Base-by-base conservation (phyloP, 257 asterid genomes). In the Knoxia roxburghii region DNA sequence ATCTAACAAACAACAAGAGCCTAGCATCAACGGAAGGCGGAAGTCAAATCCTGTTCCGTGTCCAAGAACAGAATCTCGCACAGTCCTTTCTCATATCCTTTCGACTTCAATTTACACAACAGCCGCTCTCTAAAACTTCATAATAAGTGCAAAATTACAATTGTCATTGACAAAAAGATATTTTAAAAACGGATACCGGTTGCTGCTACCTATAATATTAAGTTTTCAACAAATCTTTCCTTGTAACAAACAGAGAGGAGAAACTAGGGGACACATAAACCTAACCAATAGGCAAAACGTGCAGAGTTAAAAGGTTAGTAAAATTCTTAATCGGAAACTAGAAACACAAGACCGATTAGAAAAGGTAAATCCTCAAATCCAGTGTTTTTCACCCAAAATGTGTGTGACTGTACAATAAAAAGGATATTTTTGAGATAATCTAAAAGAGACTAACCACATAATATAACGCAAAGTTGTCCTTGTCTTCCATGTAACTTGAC, bases 401-500 rank as follows among this genome's bases (percentile, higher is more conserved):
- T n/a, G n/a, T n/a, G n/a, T n/a, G 33, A 23, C 5, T 43, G 10
- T 12, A 18, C 32, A 20, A 52, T 26, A 15, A 5, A 23, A 54
- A 21, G 12, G 32, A 45, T 33, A 18, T 17, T 27, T 1, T 4
- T 14, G 12, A 37, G 27, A 66, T 20, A 51, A 57, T 15, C 10
- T 13, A 26, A 41, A 40, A 50, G 50, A 72, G 46, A 64, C 98
- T 85, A 74, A 89, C 98, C 89, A 91, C 95, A 69, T 78, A 85
- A 78, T 89, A 91, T 40, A 82, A 69, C 3, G 94, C 84, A 67
- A 87, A 83, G 60, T 80, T 87, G 83, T 91, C 96, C 75, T 87
- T 89, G 60, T 89, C 95, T 73, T 79, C 90, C 98, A 87, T 89
- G 85, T 91, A 91, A 80, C 95, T 91, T 15, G 96, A 83, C 61